phyloP scores from a whole-genome alignment of 306 rosid species.

The Glycine latifolia region DNA sequence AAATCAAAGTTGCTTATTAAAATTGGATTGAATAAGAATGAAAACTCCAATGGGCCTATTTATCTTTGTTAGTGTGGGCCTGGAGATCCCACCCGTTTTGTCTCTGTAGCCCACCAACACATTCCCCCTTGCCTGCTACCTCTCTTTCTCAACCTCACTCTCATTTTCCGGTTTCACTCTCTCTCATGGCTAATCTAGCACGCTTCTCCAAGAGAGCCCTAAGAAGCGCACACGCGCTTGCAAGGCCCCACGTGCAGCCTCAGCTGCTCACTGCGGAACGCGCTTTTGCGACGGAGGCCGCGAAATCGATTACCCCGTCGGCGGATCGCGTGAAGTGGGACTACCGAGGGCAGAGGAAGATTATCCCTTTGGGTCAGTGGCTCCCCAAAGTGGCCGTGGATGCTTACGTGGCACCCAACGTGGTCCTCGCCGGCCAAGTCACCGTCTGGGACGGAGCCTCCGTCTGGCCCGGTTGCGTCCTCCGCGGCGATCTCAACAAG shows the following conservation, averaged over 20 bases:
- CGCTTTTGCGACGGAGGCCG: conserved; percentile 62
- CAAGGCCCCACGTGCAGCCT: conserved; percentile 47
- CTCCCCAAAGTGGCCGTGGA: conserved; percentile 91
- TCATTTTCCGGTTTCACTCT: background rate
- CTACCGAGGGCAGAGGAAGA: conserved; percentile 95
- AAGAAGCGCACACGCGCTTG: conserved; percentile 42
- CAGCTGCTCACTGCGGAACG: conserved; percentile 51
- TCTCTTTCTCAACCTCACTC: background rate
- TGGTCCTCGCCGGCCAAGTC: conserved; percentile 97
- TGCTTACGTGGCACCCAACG: conserved; percentile 98
- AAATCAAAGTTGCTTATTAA: no score
- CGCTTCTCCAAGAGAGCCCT: conserved; percentile 79
- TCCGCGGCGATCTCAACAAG: conserved; percentile 98
- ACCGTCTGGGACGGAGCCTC: conserved; percentile 91
- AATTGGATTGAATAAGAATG: no score
- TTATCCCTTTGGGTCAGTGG: conserved; percentile 97
- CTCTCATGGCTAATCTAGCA: conserved; percentile 71
- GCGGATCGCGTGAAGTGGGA: conserved; percentile 95
- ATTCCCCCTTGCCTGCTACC: background rate
- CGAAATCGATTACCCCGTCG: conserved; percentile 63
- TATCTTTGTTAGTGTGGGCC: no score
- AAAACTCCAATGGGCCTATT: no score
- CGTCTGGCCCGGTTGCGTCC: conserved; percentile 93
- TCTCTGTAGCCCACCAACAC: conserved; percentile 18
- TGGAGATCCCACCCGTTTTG: no score